Evolutionary conservation across 2,329 filamentous ascomycete genomes (phyloP).

Genomic region (Colletotrichum zoysiae): DNA sequence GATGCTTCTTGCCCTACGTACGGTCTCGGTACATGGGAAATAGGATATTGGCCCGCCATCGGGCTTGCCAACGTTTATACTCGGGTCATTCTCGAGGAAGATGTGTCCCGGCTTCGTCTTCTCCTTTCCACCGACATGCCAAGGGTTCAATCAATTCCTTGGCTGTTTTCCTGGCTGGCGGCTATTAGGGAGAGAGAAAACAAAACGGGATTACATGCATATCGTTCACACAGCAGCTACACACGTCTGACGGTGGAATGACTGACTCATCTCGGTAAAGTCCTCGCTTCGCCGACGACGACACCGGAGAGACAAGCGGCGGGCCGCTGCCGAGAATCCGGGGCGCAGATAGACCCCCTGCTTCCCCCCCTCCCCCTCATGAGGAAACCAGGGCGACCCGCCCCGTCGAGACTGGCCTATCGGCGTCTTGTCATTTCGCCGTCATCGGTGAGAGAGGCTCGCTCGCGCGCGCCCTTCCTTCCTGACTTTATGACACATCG

Average conservation of each 20-base stretch:
- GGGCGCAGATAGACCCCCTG: constrained; percentile 5
- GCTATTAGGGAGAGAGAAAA: neutral
- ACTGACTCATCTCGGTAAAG: constrained; percentile 35
- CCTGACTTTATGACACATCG: constrained; percentile 28
- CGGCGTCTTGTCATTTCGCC: constrained; percentile 41
- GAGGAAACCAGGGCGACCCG: constrained; percentile 13
- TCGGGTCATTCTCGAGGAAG: neutral
- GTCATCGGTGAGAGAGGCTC: constrained; percentile 27
- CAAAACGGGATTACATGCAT: neutral
- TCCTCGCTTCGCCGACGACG: constrained; percentile 38
- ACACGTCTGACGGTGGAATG: too few relatives aligned
- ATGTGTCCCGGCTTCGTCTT: neutral
- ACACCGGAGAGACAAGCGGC: constrained; percentile 36
- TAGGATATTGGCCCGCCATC: neutral
- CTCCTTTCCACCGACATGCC: neutral
- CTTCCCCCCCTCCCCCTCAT: constrained; percentile 1
- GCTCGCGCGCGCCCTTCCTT: too few relatives aligned
- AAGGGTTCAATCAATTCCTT: neutral
- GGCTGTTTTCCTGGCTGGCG: too few relatives aligned
- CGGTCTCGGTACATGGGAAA: neutral
- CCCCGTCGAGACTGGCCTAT: constrained; percentile 21
- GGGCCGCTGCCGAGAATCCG: constrained; percentile 31
- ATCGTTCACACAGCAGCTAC: neutral
- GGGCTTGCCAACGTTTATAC: neutral
- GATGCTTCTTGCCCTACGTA: neutral